These are phyloP conservation scores for Trametes elegans DNA, from an alignment of 768 basidiomycete genomes.

Conservation along the genomic window DNA sequence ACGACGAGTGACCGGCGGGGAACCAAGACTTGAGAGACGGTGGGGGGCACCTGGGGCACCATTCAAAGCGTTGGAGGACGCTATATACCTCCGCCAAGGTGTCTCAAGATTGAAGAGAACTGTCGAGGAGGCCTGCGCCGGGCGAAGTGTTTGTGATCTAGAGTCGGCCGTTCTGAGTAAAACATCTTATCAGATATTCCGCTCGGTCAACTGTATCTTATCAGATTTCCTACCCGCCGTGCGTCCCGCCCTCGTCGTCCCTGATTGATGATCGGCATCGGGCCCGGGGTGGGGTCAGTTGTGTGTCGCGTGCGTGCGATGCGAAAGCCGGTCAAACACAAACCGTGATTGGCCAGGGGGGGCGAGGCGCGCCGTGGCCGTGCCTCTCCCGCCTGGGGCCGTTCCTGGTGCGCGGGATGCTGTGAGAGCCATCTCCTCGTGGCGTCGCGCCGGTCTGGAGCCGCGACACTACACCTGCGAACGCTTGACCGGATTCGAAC, in stretches of 20 bases:
- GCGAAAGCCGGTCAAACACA: too few relatives aligned
- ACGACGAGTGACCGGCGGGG: neutral
- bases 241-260: neutral
- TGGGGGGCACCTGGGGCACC: neutral
- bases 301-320: neutral
- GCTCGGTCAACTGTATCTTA: neutral
- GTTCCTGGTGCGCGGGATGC: too few relatives aligned
- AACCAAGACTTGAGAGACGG: neutral
- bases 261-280: neutral
- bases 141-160: neutral
- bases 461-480: too few relatives aligned
- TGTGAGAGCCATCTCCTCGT: too few relatives aligned
- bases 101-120: neutral
- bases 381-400: too few relatives aligned
- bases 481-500: too few relatives aligned
- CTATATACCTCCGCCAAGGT: neutral
- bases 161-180: neutral
- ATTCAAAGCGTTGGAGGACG: neutral
- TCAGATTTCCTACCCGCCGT: neutral
- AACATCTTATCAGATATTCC: conserved; percentile 10
- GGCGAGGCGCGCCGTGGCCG: too few relatives aligned
- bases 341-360: too few relatives aligned
- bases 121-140: neutral
- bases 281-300: too few relatives aligned
- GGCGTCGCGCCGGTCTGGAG: too few relatives aligned